Percentiles rank a stretch among this genome's conserved stretches.
phyloP scores from a whole-genome alignment of 768 basidiomycete species.

The Lactarius hatsudake region DNA sequence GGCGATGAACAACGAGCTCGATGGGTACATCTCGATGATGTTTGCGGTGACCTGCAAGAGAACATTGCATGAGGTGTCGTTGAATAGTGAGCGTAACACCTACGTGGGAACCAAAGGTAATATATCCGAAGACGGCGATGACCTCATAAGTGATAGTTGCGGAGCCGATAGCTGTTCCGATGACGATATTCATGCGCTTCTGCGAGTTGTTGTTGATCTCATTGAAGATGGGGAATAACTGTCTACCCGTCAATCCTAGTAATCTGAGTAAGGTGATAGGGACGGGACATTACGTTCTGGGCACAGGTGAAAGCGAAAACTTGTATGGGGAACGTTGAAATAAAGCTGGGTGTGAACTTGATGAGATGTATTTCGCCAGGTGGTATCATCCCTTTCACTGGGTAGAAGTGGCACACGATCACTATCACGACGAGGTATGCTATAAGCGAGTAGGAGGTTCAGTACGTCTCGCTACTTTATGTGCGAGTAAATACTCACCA shows the following conservation, averaged over 20 bases:
- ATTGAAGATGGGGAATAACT: constrained; percentile 95
- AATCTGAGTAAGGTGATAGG: neutral
- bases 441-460: constrained; percentile 31
- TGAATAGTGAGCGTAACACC: constrained; percentile 24
- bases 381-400: constrained; percentile 58
- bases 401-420: constrained; percentile 73
- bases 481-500: constrained; percentile 49
- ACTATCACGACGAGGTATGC: constrained; percentile 81
- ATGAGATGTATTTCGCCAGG: constrained; percentile 69
- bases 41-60: constrained; percentile 73
- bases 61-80: neutral
- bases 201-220: constrained; percentile 84
- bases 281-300: constrained; percentile 67
- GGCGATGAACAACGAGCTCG: constrained; percentile 88
- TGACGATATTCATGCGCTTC: constrained; percentile 79
- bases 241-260: constrained; percentile 16
- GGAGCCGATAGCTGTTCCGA: constrained; percentile 81
- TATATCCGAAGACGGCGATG: constrained; percentile 84
- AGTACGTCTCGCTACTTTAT: constrained; percentile 9
- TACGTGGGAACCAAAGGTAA: constrained; percentile 89
- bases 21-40: constrained; percentile 92
- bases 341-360: constrained; percentile 72
- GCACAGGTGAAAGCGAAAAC: constrained; percentile 91
- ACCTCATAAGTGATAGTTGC: constrained; percentile 84
- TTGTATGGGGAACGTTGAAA: constrained; percentile 89